Base-by-base conservation (phyloP, 148 eudicot genomes). In the Vaccinium myrtillus region DNA sequence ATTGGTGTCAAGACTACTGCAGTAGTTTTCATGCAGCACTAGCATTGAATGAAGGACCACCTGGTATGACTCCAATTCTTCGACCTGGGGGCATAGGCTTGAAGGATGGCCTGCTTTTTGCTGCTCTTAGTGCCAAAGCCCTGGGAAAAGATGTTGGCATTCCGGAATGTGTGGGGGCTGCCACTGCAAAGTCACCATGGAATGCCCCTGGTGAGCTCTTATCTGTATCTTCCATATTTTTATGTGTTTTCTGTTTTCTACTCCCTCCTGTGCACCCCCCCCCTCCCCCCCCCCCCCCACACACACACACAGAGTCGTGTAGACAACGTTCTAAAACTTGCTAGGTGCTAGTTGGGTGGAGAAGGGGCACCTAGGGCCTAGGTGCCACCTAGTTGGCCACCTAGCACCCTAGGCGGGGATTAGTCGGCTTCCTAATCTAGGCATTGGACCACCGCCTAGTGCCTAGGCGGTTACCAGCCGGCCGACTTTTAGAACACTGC, bases 131-230 rank as follows among this genome's bases (percentile, higher is more conserved):
- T 92, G 96, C 98, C n/a, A 95, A 97, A 89, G 90, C 94, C 65
- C 93, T 87, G 79, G 94, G 93, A 78, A 97, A 95, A 86, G 95
- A 93, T 84, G 99, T 94, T 55, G 99, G 99, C 70, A 86, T 97
- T 83, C 99, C 99, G 5, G 99, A 94, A 87, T 97, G 99, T 81
- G 99, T 93, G 84, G 98, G 99, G 27, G 99, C 98, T 82, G 99
- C 98, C 16, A 97, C 99, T 81, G 85, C 98, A 15, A 97, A 94
- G 85, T 97, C 98, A 65, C 99, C 99, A 48, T 97, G 99, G 99
- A 97, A 97, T 90, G 99, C 97, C 81, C 94, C 93, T 80, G 99
- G 99, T 95, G 69, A 87, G 89, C 76, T 79, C 81, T 49, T 82
- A 50, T 56, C 77, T 63, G 69, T 21, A 21, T 63, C 27, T 63